Evolutionary conservation across 2,329 filamentous ascomycete species (phyloP).

Genomic region (Penicillium hordei): DNA sequence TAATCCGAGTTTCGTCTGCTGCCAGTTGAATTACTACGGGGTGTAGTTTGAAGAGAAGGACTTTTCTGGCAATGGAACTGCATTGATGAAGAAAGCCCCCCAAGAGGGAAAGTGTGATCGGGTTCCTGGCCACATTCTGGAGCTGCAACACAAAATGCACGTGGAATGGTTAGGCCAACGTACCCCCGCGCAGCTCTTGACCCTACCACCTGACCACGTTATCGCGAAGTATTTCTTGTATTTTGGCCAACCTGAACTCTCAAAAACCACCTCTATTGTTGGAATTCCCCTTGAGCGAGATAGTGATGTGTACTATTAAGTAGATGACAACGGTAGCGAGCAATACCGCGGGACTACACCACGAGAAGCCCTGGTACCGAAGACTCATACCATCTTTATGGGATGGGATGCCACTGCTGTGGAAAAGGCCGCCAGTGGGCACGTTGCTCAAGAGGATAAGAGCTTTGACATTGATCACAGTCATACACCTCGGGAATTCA

Average conservation of each 20-base stretch:
- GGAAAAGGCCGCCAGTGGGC: too few relatives aligned
- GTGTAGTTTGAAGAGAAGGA: not conserved
- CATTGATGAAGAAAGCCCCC: not conserved
- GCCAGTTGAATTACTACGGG: not conserved
- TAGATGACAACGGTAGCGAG: not conserved
- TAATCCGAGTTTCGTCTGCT: not conserved
- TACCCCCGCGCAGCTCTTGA: too few relatives aligned
- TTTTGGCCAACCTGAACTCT: too few relatives aligned
- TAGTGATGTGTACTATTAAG: not conserved
- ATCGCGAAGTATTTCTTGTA: too few relatives aligned
- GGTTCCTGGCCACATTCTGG: too few relatives aligned
- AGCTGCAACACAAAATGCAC: too few relatives aligned
- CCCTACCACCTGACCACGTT: too few relatives aligned
- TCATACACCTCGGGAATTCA: too few relatives aligned
- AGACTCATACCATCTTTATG: not conserved
- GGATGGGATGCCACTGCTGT: not conserved
- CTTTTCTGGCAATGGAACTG: not conserved
- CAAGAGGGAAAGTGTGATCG: not conserved
- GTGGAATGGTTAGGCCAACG: too few relatives aligned
- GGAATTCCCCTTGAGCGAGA: too few relatives aligned
- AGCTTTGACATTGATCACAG: not conserved
- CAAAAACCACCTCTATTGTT: too few relatives aligned
- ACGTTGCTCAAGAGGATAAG: not conserved
- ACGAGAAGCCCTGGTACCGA: not conserved
- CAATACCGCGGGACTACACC: not conserved